A percentile compares a stretch with the other conserved stretches of the same genome.
Evolutionary conservation across 1,284 basidiomycete species (phyloP).

Genomic region (Cutaneotrichosporon sp.): DNA sequence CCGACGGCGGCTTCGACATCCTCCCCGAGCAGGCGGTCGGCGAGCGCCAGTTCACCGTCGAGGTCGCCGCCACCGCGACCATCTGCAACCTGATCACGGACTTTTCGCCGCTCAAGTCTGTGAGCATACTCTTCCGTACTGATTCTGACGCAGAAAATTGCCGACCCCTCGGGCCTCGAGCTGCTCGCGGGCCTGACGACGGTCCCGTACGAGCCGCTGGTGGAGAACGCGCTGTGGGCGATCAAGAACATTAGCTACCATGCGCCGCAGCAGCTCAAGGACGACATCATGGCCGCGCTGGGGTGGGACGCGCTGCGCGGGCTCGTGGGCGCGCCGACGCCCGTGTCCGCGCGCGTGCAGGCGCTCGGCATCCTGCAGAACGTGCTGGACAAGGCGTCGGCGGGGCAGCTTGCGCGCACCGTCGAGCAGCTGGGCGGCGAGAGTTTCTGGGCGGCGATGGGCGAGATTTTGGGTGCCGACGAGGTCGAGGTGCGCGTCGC

Average conservation of each 20-base stretch:
- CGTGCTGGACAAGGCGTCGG: constrained; percentile 42
- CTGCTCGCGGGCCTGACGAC: constrained; percentile 63
- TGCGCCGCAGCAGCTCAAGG: constrained; percentile 63
- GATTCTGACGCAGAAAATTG: constrained; percentile 56
- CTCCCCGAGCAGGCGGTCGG: constrained; percentile 33
- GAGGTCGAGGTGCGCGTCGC: constrained; percentile 20
- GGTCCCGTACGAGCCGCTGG: constrained; percentile 61
- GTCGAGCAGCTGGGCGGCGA: constrained; percentile 43
- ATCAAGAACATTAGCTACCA: constrained; percentile 75
- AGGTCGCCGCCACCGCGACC: constrained; percentile 69
- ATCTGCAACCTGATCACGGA: constrained; percentile 84
- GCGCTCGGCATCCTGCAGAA: constrained; percentile 49
- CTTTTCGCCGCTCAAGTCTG: constrained; percentile 75
- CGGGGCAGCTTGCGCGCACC: constrained; percentile 35
- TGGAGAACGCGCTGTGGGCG: constrained; percentile 73
- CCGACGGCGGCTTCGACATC: constrained; percentile 19
- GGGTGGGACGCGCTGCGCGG: constrained; percentile 58
- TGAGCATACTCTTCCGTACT: constrained; percentile 52
- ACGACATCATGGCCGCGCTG: constrained; percentile 64
- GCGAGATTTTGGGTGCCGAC: constrained; percentile 16
- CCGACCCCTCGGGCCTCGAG: constrained; percentile 66
- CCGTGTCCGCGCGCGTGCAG: constrained; percentile 38
- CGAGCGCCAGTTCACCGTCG: constrained; percentile 69
- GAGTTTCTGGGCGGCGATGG: constrained; percentile 33
- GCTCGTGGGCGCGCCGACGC: constrained; percentile 27